phyloP scores from a whole-genome alignment of 1,284 basidiomycete genomes.

The Moniliella sp. region DNA sequence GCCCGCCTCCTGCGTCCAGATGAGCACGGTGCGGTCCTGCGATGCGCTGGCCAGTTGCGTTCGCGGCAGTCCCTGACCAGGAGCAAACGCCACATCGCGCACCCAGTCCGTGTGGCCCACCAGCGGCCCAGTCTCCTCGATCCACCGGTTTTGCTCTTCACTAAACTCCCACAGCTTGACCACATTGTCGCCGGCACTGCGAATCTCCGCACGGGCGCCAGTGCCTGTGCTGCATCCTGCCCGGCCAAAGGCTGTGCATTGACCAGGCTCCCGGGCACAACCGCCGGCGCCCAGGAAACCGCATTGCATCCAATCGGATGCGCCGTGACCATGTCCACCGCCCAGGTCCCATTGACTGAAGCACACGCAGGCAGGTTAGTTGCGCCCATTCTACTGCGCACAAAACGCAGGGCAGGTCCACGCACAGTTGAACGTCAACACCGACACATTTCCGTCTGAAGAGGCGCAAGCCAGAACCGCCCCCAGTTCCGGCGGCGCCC shows the following conservation, averaged over 20 bases:
- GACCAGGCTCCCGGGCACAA: conserved; percentile 50
- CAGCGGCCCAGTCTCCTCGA: conserved; percentile 22
- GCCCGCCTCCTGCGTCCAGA: conserved; percentile 73
- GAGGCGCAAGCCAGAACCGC: conserved; percentile 89
- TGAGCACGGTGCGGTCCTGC: conserved; percentile 65
- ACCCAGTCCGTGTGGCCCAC: conserved; percentile 74
- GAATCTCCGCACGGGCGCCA: conserved; percentile 38
- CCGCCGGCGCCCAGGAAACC: conserved; percentile 90
- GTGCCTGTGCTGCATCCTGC: conserved; percentile 25
- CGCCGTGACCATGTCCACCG: conserved; percentile 77
- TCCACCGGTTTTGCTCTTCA: conserved; percentile 15
- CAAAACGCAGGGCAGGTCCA: too few relatives aligned
- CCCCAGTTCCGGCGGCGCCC: conserved; percentile 91
- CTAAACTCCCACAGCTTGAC: conserved; percentile 79
- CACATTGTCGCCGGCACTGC: conserved; percentile 83
- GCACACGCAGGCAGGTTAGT: neutral
- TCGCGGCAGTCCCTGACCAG: conserved; percentile 77
- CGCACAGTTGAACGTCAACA: conserved; percentile 84
- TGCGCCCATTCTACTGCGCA: neutral
- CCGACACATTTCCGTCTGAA: conserved; percentile 92
- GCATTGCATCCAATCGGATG: conserved; percentile 92
- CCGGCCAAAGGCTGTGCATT: conserved; percentile 9
- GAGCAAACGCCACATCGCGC: conserved; percentile 87
- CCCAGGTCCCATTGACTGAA: conserved; percentile 82
- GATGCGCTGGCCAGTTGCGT: conserved; percentile 87